Base-by-base conservation (phyloP, 306 rosid species). In the Spatholobus suberectus region DNA sequence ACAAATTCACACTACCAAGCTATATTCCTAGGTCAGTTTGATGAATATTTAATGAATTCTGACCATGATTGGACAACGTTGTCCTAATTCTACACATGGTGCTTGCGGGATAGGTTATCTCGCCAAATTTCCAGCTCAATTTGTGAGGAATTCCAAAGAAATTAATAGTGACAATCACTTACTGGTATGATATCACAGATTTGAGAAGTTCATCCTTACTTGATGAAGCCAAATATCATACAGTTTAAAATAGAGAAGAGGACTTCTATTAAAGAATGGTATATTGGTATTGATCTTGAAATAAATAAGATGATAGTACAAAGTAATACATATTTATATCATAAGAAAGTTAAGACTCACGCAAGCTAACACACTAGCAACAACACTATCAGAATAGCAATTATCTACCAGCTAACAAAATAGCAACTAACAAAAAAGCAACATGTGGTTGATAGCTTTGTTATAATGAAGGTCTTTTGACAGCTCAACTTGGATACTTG, bases 11-110 rank as follows among this genome's bases (percentile, higher is more conserved):
- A 55, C 32, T 37, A 38, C 68, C 40, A 52, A 14, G 12, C 12
- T 35, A 67, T 35, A 67, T 70, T n/a, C n/a, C 27, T 26, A 8
- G 37, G 14, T 79, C 29, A 14, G 32, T 20, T 52, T 68, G 59
- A 9, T 79, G 81, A 51, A 54, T 18, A 35, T 46, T n/a, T 61
- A 58, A 18, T 59, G 63, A 59, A 71, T 37, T 49, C 20, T 29
- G 18, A 23, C 26, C 18, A 12, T 41, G 80, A 17, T 58, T 44
- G 37, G 78, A 44, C 62, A 70, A 72, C 26, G 26, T 54, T 69
- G 76, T 69, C 83, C 14, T 29, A 52, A 41, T 37, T 76, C 59
- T 27, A 6, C 0, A n/a, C 18, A 21, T 32, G 17, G 54, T 49
- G 41, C n/a, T 67, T 20, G 74, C 34, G 21, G 63, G n/a, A 77